Conservation (phyloP, 148 eudicot species). For the Pharnaceum exiguum region DNA sequence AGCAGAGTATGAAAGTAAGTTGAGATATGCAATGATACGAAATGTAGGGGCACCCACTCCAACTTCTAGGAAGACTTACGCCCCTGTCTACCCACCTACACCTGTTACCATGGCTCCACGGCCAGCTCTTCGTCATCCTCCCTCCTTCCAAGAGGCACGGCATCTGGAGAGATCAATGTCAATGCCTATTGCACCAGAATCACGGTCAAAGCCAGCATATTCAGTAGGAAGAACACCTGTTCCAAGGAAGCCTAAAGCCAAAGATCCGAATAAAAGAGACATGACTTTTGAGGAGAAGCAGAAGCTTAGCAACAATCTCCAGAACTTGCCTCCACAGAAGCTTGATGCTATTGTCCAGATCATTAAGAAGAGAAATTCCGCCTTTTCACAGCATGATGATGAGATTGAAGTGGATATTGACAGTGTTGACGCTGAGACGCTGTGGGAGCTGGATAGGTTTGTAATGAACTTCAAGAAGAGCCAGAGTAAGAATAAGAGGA, state of each 20-base stretch:
- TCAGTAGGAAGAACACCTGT: conserved; percentile 51
- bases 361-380: conserved; percentile 65
- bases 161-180: conserved; percentile 53
- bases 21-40: conserved; percentile 46
- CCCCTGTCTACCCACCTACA: conserved; percentile 17
- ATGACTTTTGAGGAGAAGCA: conserved; percentile 95
- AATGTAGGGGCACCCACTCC: conserved; percentile 63
- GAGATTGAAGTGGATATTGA: conserved; percentile 95
- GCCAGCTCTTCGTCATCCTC: conserved; percentile 29
- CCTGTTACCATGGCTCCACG: conserved; percentile 29
- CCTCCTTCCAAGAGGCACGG: conserved; percentile 28
- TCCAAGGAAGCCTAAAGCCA: conserved; percentile 83
- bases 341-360: conserved; percentile 78
- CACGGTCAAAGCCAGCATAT: conserved; percentile 32
- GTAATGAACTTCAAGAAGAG: conserved; percentile 83
- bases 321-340: conserved; percentile 72
- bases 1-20: conserved; percentile 41
- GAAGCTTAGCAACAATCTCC: conserved; percentile 77
- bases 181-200: conserved; percentile 33
- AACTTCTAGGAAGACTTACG: conserved; percentile 39
- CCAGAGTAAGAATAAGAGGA: conserved; percentile 72
- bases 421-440: conserved; percentile 80
- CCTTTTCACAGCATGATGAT: conserved; percentile 71
- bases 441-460: conserved; percentile 94
- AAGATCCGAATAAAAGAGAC: conserved; percentile 78